A percentile compares a stretch with the other conserved stretches of the same genome.
phyloP scores from a whole-genome alignment of 371 early-diverging fungal genomes.

The Cokeromyces recurvatus region DNA sequence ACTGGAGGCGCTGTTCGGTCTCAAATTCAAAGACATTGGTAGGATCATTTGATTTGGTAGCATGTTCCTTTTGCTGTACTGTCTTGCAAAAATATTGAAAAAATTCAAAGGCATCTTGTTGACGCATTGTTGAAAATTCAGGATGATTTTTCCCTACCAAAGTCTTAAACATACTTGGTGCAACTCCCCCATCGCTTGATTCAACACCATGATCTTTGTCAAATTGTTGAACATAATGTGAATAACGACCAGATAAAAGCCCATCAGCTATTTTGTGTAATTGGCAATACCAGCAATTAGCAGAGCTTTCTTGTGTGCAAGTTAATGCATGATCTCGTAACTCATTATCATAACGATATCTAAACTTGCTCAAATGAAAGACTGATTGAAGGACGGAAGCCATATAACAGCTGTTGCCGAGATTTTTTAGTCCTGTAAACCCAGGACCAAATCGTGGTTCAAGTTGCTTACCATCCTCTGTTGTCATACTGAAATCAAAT shows the following conservation, averaged over 20 bases:
- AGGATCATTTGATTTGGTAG: constrained; percentile 52
- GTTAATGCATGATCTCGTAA: constrained; percentile 59
- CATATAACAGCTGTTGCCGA: constrained; percentile 98
- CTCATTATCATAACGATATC: constrained; percentile 51
- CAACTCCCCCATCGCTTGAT: constrained; percentile 50
- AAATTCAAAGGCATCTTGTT: constrained; percentile 97
- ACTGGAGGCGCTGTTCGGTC: constrained; percentile 82
- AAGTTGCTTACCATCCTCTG: constrained; percentile 88
- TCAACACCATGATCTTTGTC: constrained; percentile 42
- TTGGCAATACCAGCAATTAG: constrained; percentile 86
- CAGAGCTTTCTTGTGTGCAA: constrained; percentile 62
- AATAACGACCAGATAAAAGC: constrained; percentile 83
- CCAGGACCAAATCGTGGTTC: constrained; percentile 86
- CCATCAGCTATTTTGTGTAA: constrained; percentile 89
- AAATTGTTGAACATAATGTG: constrained; percentile 30
- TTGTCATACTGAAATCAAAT: constrained; percentile 96
- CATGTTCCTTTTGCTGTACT: constrained; percentile 73
- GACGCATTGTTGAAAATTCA: constrained; percentile 94
- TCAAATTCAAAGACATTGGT: constrained; percentile 72
- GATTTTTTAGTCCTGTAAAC: constrained; percentile 87
- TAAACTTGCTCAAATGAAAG: constrained; percentile 70
- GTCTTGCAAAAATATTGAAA: constrained; percentile 72
- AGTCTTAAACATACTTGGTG: constrained; percentile 89
- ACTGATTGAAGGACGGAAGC: constrained; percentile 88
- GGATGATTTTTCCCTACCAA: constrained; percentile 84